Percentiles rank a stretch among this genome's conserved stretches.
Evolutionary conservation across 192 early-diverging fungal genomes (phyloP).

Genomic region (Oehlia diaphana): DNA sequence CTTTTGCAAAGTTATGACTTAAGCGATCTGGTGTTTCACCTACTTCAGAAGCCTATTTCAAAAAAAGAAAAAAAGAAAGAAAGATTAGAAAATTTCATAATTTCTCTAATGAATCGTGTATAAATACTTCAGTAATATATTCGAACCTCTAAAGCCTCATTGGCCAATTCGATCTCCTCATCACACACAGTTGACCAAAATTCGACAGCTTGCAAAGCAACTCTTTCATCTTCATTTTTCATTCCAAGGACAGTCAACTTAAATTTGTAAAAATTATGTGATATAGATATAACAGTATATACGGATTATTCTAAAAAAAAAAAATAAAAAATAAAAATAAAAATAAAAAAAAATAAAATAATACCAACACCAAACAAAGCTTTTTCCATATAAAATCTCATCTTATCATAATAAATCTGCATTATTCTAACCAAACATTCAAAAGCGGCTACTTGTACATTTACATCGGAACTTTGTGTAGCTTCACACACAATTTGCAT

Average conservation of each 20-base stretch:
- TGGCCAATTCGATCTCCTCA: slow-evolving; percentile 78
- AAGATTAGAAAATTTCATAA: neutral
- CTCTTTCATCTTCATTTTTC: slow-evolving; percentile 83
- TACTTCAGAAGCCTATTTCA: slow-evolving; percentile 44
- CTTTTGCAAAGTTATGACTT: slow-evolving; percentile 78
- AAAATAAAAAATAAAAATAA: neutral
- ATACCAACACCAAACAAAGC: slow-evolving; percentile 84
- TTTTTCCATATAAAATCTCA: slow-evolving; percentile 97
- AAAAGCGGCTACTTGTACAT: slow-evolving; percentile 85
- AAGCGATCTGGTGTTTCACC: slow-evolving; percentile 50
- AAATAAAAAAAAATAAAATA: too few species aligned
- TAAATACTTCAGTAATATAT: neutral
- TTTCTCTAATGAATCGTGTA: neutral
- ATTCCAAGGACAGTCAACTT: slow-evolving; percentile 90
- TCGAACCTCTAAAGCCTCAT: slow-evolving; percentile 62
- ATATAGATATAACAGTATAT: too few species aligned
- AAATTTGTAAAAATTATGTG: neutral
- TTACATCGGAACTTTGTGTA: slow-evolving; percentile 72
- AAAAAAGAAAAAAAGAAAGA: neutral
- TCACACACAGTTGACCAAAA: slow-evolving; percentile 99
- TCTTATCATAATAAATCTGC: slow-evolving; percentile 95
- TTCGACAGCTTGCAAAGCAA: slow-evolving; percentile 96
- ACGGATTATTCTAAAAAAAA: neutral
- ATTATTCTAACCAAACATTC: slow-evolving; percentile 98
- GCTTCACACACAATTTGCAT: slow-evolving; percentile 99